Conservation (phyloP, 257 asterid species). For the Petunia secreta region DNA sequence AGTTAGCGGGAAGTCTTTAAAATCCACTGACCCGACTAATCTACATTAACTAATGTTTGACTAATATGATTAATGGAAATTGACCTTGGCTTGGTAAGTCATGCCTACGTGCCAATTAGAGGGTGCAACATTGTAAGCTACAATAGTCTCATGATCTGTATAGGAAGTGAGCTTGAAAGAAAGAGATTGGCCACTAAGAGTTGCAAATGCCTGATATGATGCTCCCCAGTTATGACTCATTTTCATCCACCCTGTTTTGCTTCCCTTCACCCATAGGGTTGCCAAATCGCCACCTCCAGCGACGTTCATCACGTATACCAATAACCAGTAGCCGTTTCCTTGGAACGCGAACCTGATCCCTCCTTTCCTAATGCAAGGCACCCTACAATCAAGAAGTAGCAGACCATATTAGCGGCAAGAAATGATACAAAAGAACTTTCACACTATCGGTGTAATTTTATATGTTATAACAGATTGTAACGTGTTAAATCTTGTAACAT, state of each 20-base stretch:
- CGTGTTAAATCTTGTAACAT: background rate
- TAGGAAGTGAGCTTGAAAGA: conserved; percentile 70
- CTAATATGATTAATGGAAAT: conserved; percentile 48
- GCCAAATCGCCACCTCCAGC: conserved; percentile 74
- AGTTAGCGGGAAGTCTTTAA: background rate
- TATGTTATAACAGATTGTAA: no score
- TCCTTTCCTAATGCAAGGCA: conserved; percentile 51
- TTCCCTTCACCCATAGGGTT: conserved; percentile 75
- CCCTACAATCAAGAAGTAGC: conserved; percentile 40
- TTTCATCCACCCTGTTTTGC: conserved; percentile 67
- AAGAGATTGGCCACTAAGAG: conserved; percentile 69
- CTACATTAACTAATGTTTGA: background rate
- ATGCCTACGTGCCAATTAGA: conserved; percentile 60
- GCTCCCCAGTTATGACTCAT: conserved; percentile 99
- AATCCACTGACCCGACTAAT: background rate
- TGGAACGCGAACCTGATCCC: conserved; percentile 64
- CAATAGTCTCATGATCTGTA: conserved; percentile 56
- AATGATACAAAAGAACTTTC: background rate
- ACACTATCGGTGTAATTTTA: background rate
- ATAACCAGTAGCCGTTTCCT: conserved; percentile 83
- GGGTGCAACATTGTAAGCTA: conserved; percentile 68
- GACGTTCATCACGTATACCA: conserved; percentile 81
- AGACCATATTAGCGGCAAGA: background rate
- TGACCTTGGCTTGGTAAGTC: conserved; percentile 51
- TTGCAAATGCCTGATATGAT: conserved; percentile 73